A percentile compares a stretch with the other conserved stretches of the same genome.
These are phyloP conservation scores for Seminavis robusta DNA, from an alignment of 108 stramenopile genomes.

Conservation along the genomic window DNA sequence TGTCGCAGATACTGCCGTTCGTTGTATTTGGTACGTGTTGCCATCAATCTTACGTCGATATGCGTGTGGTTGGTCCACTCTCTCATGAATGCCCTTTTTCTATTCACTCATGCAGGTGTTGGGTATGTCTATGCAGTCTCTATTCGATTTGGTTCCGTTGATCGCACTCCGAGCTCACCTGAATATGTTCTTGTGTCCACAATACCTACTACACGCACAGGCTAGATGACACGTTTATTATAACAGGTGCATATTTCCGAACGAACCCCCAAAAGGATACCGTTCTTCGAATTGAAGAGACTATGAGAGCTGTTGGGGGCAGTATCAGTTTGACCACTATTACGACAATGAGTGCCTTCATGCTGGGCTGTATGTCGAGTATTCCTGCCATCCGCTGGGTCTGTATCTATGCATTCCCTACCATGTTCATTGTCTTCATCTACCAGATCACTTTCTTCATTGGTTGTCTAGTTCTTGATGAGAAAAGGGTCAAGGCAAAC, in stretches of 20 bases:
- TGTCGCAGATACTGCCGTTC: slow-evolving; percentile 13
- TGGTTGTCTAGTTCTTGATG: slow-evolving; percentile 11
- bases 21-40: slow-evolving; percentile 19
- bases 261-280: not conserved
- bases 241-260: slow-evolving; percentile 1
- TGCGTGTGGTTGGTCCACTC: too few species aligned
- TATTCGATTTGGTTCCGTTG: not conserved
- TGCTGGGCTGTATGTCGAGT: slow-evolving; percentile 6
- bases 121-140: not conserved
- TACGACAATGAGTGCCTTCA: slow-evolving; percentile 15
- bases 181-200: too few species aligned
- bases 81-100: too few species aligned
- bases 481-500: slow-evolving; percentile 5
- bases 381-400: slow-evolving; percentile 15
- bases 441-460: slow-evolving; percentile 23
- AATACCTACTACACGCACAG: too few species aligned
- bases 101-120: too few species aligned
- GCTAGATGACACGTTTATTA: slow-evolving; percentile 11
- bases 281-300: slow-evolving; percentile 6
- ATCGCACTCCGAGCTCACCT: not conserved
- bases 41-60: too few species aligned
- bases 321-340: slow-evolving; percentile 20
- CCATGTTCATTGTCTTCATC: slow-evolving; percentile 4
- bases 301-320: slow-evolving; percentile 9
- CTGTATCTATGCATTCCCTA: too few species aligned